phyloP scores from a whole-genome alignment of 108 stramenopile genomes.

The Fragilaria crotonensis region DNA sequence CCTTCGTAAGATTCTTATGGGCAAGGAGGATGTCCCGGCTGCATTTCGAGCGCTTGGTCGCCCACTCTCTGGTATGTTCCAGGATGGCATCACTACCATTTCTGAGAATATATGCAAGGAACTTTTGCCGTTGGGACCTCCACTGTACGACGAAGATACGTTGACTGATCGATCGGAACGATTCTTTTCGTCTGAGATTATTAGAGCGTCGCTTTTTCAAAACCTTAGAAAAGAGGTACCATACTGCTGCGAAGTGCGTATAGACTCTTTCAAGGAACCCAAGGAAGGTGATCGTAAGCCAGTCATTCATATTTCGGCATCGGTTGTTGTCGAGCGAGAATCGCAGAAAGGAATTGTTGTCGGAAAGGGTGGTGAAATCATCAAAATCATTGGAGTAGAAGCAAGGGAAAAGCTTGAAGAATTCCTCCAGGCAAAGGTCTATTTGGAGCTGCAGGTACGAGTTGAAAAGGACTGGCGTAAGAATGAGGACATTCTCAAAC shows the following conservation, averaged over 20 bases:
- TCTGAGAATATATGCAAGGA: constrained; percentile 38
- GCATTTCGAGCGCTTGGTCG: constrained; percentile 68
- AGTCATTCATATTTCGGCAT: constrained; percentile 68
- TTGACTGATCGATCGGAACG: constrained; percentile 80
- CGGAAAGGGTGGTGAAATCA: constrained; percentile 78
- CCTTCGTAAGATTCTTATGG: constrained; percentile 50
- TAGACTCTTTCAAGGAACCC: constrained; percentile 84
- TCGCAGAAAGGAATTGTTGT: constrained; percentile 92
- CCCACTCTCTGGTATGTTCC: constrained; percentile 77
- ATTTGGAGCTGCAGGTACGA: constrained; percentile 79
- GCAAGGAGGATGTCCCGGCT: constrained; percentile 50
- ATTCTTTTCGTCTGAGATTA: constrained; percentile 84
- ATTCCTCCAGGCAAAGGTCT: constrained; percentile 50
- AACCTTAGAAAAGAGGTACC: constrained; percentile 84
- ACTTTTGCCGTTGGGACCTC: constrained; percentile 58
- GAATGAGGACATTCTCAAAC: constrained; percentile 60
- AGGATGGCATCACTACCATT: constrained; percentile 22
- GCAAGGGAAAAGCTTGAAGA: constrained; percentile 72
- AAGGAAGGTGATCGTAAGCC: constrained; percentile 17
- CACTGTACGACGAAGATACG: constrained; percentile 62
- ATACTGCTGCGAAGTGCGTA: constrained; percentile 89
- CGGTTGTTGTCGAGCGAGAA: constrained; percentile 79
- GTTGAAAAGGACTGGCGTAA: constrained; percentile 94
- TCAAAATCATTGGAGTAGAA: constrained; percentile 80
- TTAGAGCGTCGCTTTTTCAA: constrained; percentile 77